Evolutionary conservation across 495 filamentous ascomycete genomes (phyloP).

Genomic region (Paragyromitra xinjiangensis): DNA sequence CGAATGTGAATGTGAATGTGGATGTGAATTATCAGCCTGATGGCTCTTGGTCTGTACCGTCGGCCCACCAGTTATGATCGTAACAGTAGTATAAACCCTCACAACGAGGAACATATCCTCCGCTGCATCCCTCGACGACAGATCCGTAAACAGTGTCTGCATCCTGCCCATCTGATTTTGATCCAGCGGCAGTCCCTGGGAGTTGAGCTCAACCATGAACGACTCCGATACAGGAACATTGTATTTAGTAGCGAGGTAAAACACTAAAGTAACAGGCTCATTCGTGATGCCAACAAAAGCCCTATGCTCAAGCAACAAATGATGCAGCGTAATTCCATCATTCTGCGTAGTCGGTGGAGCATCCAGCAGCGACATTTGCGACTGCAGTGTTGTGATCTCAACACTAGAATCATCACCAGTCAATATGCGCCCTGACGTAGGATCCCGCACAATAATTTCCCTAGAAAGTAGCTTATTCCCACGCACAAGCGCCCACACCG

Average conservation of each 20-base stretch:
- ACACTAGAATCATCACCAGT: conserved; percentile 93
- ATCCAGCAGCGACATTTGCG: conserved; percentile 92
- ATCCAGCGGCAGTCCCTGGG: conserved; percentile 71
- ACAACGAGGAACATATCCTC: conserved; percentile 88
- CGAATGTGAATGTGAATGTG: conserved; percentile 19
- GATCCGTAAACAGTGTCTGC: conserved; percentile 86
- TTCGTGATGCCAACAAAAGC: conserved; percentile 76
- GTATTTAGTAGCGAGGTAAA: conserved; percentile 79
- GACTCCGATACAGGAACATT: conserved; percentile 80
- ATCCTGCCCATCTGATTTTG: conserved; percentile 70
- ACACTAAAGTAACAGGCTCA: conserved; percentile 75
- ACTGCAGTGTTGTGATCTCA: conserved; percentile 88
- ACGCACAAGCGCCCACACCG: conserved; percentile 91
- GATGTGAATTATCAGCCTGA: conserved; percentile 30
- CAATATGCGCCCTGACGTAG: conserved; percentile 80
- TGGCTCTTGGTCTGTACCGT: conserved; percentile 37
- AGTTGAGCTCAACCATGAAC: conserved; percentile 80
- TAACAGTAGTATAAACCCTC: conserved; percentile 69
- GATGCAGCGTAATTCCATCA: conserved; percentile 79
- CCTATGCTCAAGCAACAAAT: conserved; percentile 85
- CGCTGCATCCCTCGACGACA: conserved; percentile 82
- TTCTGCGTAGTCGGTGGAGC: conserved; percentile 71
- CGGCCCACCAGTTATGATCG: conserved; percentile 17
- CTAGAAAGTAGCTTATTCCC: conserved; percentile 92
- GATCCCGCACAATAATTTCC: conserved; percentile 93